Percentiles rank a stretch among this genome's conserved stretches.
Evolutionary conservation across 768 basidiomycete genomes (phyloP).

Genomic region (Astraeus odoratus): DNA sequence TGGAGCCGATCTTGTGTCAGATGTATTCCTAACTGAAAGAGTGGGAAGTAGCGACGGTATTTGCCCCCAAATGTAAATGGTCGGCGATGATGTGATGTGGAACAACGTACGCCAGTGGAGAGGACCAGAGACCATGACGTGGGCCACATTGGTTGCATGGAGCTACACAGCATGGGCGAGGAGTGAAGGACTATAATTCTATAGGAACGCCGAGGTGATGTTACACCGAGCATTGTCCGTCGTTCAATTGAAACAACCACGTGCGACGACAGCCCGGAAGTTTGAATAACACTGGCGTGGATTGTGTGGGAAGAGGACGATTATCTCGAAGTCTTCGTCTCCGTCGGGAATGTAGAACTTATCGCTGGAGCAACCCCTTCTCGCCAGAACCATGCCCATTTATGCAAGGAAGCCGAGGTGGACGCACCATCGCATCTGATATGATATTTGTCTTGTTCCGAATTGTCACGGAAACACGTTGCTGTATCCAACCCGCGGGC

Average conservation of each 20-base stretch:
- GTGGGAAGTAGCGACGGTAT: neutral
- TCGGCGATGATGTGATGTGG: neutral
- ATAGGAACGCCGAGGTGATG: slow-evolving; percentile 17
- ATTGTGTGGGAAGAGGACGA: neutral
- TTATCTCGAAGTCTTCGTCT: no score
- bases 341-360: no score
- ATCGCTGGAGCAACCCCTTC: no score
- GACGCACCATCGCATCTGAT: no score
- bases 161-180: neutral
- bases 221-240: slow-evolving; percentile 2
- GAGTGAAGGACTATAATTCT: slow-evolving; percentile 28
- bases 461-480: neutral
- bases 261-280: neutral
- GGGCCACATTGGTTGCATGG: neutral
- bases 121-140: neutral
- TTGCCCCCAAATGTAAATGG: neutral
- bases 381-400: no score
- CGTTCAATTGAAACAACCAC: neutral
- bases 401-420: no score
- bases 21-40: neutral
- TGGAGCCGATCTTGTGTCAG: neutral
- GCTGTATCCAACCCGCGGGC: neutral
- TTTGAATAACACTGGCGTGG: neutral
- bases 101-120: neutral
- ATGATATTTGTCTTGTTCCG: neutral